Evolutionary conservation across 2,329 filamentous ascomycete species (phyloP), one percentile per base, ranked within the genome.

Genomic region (Lachnellula occidentalis): DNA sequence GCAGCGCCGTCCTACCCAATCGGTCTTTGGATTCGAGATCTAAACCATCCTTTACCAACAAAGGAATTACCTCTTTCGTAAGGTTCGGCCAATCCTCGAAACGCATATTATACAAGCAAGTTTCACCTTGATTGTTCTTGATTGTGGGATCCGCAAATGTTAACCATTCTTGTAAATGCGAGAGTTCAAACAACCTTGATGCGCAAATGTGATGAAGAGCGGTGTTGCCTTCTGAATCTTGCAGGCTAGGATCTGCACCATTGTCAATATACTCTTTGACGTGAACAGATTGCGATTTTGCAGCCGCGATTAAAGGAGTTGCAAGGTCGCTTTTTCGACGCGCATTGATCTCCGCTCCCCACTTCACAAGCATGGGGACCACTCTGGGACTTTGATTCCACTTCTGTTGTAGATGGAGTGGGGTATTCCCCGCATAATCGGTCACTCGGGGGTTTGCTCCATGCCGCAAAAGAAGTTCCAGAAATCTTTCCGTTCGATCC

Each of bases 191-290:
- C 9, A 14, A 36, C 17, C 43, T 19, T 34, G 43, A 47, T 27
- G 11, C n/a, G 45, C 48, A 54, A 36, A 31, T 41, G 31, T 50
- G 27, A 49, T 56, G 49, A 34, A 58, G 45, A n/a, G 49, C 56
- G 19, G 53, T 58, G 27, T 48, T 58, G 39, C 56, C 53, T n/a
- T 50, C 50, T 19, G 6, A 14, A 43, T 58, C 56, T 56, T 49
- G 49, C 4, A 42, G 7, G 49, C 47, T 34, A 24, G 50, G 31
- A 34, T 56, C 47, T 27, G 51, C 55, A 24, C 51, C 51, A 34
- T 41, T 21, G 15, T 54, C 55, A 27, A 48, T 36, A 39, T 46
- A 54, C 7, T 45, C 21, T 5, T 31, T 43, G 17, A 45, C 22
- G 14, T 54, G 19, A 45, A 48, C 50, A 21, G 37, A 45, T 42